Evolutionary conservation across 2,329 filamentous ascomycete genomes (phyloP).

Genomic region (Didymella pomorum): DNA sequence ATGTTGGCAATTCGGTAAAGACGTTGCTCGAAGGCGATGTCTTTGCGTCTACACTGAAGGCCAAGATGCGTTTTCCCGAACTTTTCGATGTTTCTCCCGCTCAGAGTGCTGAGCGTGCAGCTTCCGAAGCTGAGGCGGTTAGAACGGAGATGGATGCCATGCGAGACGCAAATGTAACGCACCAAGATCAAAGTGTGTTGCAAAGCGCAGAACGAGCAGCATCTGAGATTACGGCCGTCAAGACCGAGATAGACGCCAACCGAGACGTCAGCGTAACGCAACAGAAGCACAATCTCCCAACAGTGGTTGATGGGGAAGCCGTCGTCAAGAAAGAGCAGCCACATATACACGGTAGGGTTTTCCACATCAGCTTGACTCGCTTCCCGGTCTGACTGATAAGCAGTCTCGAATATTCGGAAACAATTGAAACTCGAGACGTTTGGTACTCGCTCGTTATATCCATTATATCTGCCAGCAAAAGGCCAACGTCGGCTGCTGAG

Average conservation of each 20-base stretch:
- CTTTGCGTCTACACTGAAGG: conserved; percentile 1
- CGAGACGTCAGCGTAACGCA: not conserved
- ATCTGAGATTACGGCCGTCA: conserved; percentile 2
- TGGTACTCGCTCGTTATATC: not conserved
- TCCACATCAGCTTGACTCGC: too few relatives aligned
- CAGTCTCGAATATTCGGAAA: not conserved
- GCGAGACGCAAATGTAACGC: not conserved
- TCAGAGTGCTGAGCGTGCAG: conserved; percentile 4
- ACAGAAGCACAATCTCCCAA: not conserved
- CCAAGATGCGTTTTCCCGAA: conserved; percentile 5
- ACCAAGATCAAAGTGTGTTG: not conserved
- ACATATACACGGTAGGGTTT: too few relatives aligned
- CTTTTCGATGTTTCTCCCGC: conserved; percentile 5
- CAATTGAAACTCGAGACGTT: not conserved
- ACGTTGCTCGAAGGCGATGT: not conserved
- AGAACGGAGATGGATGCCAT: not conserved
- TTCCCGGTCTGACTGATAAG: too few relatives aligned
- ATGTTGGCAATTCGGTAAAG: not conserved
- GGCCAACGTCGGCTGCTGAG: not conserved
- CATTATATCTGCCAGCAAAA: not conserved
- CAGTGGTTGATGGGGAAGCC: not conserved
- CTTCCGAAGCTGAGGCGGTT: conserved; percentile 2
- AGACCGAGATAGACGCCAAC: not conserved
- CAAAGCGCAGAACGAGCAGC: not conserved
- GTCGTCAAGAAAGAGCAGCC: too few relatives aligned